Conservation (phyloP, 495 filamentous ascomycete species). For the Acidiella bohemica region DNA sequence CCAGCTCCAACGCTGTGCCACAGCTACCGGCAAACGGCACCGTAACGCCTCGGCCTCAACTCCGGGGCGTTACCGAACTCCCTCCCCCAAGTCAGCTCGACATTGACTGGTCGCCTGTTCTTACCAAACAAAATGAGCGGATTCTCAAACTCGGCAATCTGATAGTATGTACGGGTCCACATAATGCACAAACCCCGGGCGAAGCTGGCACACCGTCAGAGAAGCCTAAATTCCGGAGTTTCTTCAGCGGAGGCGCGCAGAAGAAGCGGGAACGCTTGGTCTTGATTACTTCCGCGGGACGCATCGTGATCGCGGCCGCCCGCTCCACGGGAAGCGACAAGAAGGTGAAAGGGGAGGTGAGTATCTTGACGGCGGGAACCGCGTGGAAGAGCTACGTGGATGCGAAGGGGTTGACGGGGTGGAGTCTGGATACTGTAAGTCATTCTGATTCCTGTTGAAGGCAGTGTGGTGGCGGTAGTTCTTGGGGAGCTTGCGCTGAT, state of each 20-base stretch:
- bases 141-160: slow-evolving; percentile 91
- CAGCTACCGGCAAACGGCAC: neutral
- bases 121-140: slow-evolving; percentile 79
- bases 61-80: slow-evolving; percentile 84
- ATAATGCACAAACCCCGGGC: slow-evolving; percentile 52
- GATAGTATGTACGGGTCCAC: slow-evolving; percentile 62
- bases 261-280: slow-evolving; percentile 89
- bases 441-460: neutral
- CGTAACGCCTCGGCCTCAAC: slow-evolving; percentile 46
- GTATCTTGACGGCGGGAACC: slow-evolving; percentile 57
- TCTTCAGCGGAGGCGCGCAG: slow-evolving; percentile 77
- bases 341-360: slow-evolving; percentile 81
- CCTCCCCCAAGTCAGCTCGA: slow-evolving; percentile 93
- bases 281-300: slow-evolving; percentile 84
- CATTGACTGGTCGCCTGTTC: slow-evolving; percentile 96
- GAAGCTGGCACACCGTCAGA: slow-evolving; percentile 39
- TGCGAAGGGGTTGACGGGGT: slow-evolving; percentile 68
- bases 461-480: slow-evolving; percentile 1
- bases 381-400: slow-evolving; percentile 67
- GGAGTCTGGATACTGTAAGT: slow-evolving; percentile 90
- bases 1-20: neutral
- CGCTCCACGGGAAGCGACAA: slow-evolving; percentile 97
- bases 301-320: slow-evolving; percentile 80
- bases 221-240: slow-evolving; percentile 64
- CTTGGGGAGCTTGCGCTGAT: too few relatives aligned